phyloP scores from a whole-genome alignment of 192 early-diverging fungal genomes.

The Backusella sp. region DNA sequence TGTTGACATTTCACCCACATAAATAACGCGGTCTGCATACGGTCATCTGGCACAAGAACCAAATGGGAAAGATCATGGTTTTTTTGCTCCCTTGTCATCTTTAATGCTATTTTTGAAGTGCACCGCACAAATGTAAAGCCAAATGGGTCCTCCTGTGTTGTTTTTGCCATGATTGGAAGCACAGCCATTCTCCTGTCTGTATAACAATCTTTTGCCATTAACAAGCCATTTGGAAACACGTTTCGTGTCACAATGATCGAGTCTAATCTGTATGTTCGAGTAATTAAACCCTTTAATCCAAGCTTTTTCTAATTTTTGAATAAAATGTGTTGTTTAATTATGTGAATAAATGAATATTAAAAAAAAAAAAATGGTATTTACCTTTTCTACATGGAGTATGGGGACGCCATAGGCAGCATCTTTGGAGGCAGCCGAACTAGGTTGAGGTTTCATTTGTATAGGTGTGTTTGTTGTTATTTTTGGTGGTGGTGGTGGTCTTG shows the following conservation, averaged over 20 bases:
- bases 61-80: background rate
- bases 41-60: background rate
- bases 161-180: background rate
- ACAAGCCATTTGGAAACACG: slow-evolving; percentile 3
- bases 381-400: background rate
- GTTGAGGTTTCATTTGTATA: background rate
- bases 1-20: background rate
- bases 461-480: background rate
- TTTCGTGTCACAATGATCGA: background rate
- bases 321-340: background rate
- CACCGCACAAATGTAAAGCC: background rate
- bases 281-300: slow-evolving; percentile 2
- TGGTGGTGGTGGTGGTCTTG: background rate
- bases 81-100: background rate
- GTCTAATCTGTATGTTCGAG: background rate
- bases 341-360: background rate
- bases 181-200: slow-evolving; percentile 2
- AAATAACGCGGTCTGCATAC: background rate
- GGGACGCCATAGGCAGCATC: background rate
- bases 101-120: background rate
- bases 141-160: background rate
- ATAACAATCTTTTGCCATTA: background rate
- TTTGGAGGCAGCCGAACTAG: background rate
- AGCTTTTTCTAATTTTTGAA: background rate
- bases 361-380: background rate